Evolutionary conservation across 106 monocot species (phyloP), one percentile per base, ranked within the genome.

Genomic region (Narthecium ossifragum): DNA sequence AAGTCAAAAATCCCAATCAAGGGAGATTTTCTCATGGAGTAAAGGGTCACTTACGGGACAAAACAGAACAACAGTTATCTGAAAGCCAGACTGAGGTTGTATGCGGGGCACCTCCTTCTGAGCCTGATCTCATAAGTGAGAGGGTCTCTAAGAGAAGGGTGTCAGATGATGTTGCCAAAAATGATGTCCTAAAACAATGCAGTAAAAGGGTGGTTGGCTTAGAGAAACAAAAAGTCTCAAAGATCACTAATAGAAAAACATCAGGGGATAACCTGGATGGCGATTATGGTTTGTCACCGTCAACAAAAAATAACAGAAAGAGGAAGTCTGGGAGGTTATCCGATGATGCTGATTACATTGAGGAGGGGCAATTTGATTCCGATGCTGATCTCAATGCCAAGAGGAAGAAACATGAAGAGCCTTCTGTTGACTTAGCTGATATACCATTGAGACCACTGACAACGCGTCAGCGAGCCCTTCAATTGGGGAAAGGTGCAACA

Each of bases 381-480:
- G 85, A 85, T 68, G 67, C 34, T 57, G 71, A 50, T 22, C 30
- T 47, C 29, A 70, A 78, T 15, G 38, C 64, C 7, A 72, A 59
- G 46, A 59, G 37, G 59, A 81, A 50, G 60, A 72, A 72, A 43
- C 63, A 58, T 12, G 83, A 78, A 8, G 70, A 73, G 43, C 2
- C 50, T 18, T 2, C 63, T 17, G 75, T 78, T 26, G 49, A 45
- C 34, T 40, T 66, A 13, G 9, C 29, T 60, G 80, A 81, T 40
- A 52, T 40, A 5, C 74, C 53, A 67, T 60, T 41, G 15, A 78
- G 83, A 47, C 47, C 78, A 70, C 84, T 84, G 51, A 89, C 80
- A 12, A 84, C 80, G 34, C 74, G 89, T 36, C 89, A 78, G 25
- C 64, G 84, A 40, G 89, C 89, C 8, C 78, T 85, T 45, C 84